phyloP scores from a whole-genome alignment of 345 rosid genomes.

The Eucalyptus lansdowneana region DNA sequence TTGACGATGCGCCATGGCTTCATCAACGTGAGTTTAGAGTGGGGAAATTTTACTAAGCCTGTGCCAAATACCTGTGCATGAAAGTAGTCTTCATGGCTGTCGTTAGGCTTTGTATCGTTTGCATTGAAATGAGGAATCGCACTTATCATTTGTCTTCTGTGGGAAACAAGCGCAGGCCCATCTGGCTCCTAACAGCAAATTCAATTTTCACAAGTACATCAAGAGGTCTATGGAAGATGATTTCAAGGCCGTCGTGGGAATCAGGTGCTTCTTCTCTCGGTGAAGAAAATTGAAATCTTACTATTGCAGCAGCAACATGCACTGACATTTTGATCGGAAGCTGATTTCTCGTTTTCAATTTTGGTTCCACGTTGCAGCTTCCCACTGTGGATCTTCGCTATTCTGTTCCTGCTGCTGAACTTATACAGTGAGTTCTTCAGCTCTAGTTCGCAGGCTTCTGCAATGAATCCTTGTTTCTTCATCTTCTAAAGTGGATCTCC shows the following conservation, averaged over 20 bases:
- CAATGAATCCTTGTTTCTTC: neutral
- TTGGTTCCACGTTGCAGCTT: constrained; percentile 10
- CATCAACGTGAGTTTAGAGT: constrained; percentile 22
- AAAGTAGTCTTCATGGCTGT: neutral
- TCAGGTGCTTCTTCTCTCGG: constrained; percentile 9
- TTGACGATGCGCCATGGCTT: constrained; percentile 57
- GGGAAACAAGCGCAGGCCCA: constrained; percentile 26
- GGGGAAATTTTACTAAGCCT: neutral
- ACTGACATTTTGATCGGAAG: neutral
- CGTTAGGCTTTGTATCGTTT: rapidly evolving
- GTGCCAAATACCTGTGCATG: neutral
- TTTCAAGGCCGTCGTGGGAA: constrained; percentile 52
- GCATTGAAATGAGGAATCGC: neutral
- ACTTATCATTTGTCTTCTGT: neutral
- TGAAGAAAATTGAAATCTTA: neutral
- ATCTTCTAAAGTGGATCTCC: neutral
- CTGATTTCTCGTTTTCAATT: neutral
- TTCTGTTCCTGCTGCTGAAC: constrained; percentile 35
- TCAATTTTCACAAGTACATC: constrained; percentile 50
- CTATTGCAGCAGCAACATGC: neutral
- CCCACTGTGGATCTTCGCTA: constrained; percentile 34
- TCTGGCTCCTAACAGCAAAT: constrained; percentile 26
- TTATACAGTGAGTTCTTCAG: constrained; percentile 18
- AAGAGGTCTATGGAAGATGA: constrained; percentile 59
- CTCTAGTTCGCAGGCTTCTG: neutral